A percentile compares a stretch with the other conserved stretches of the same genome.
Conservation (phyloP, 1,139 yeast genomes). For the Yarrowia galli region DNA sequence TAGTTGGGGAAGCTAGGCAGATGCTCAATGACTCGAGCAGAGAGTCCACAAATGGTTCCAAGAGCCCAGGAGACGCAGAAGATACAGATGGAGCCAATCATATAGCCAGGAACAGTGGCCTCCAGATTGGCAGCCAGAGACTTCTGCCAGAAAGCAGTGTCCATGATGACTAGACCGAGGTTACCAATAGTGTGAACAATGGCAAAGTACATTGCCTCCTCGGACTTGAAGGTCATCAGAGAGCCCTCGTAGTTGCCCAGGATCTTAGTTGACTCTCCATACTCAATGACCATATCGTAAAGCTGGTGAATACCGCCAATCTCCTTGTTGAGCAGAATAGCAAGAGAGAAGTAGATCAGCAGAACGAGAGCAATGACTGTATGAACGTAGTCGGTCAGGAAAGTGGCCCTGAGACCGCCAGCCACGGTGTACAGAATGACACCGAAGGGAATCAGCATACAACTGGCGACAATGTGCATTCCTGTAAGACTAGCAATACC, state of each 20-base stretch:
- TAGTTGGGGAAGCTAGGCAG: constrained; percentile 78
- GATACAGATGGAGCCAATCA: constrained; percentile 92
- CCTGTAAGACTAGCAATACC: constrained; percentile 60
- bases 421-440: constrained; percentile 79
- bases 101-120: constrained; percentile 88
- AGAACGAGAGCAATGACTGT: constrained; percentile 59
- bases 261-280: constrained; percentile 54
- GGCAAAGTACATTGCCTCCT: constrained; percentile 79
- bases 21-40: constrained; percentile 73
- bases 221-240: constrained; percentile 76
- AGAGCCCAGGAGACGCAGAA: constrained; percentile 84
- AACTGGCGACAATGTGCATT: constrained; percentile 78
- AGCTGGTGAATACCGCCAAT: constrained; percentile 84
- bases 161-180: constrained; percentile 88
- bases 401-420: constrained; percentile 90
- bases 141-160: constrained; percentile 84
- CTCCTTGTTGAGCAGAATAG: constrained; percentile 60
- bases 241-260: constrained; percentile 79
- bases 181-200: constrained; percentile 77
- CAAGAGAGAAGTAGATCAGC: constrained; percentile 50
- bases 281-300: constrained; percentile 69
- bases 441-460: constrained; percentile 79
- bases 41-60: constrained; percentile 85
- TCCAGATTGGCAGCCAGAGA: constrained; percentile 88
- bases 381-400: constrained; percentile 85